Base-by-base conservation (phyloP, 495 filamentous ascomycete genomes). In the Hypoxylon fuscum region DNA sequence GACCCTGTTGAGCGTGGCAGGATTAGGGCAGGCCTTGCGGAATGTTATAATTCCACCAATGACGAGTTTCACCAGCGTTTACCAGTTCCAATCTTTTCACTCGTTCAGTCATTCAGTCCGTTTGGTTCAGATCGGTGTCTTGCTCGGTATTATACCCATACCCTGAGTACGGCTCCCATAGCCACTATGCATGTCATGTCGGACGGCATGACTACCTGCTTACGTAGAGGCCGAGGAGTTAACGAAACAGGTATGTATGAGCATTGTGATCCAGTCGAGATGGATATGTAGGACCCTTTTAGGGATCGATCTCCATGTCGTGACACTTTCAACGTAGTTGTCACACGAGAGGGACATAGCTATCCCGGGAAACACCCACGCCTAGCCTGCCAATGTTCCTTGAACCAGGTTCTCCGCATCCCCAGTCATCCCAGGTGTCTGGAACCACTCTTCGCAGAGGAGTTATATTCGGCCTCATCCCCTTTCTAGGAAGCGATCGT, bases 341-440 rank as follows among this genome's bases (percentile, higher is more conserved):
- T 21, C 40, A 22, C 14, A 38, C n/a, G 34, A 43, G 25, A 21
- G 32, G 4, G 8, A 43, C 55, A 18, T 35, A 49, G 25, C 17
- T 29, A 41, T 51, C 55, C 50, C 45, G 35, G 50, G 38, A 55
- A 55, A 32, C 10, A 7, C 20, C 44, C 27, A 51, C 17, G 46
- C 49, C 56, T 10, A 55, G 62, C 50, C 37, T 20, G 21, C 34
- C 51, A 47, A 55, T 45, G 56, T 52, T 48, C 40, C 62, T 17
- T 46, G 14, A 43, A 43, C 63, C 44, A 43, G 63, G 52, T 51
- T 61, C 63, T 66, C 63, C 63, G 63, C 63, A 66, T 48, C 52
- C 29, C 31, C 51, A 61, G 34, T 54, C 45, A 20, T 57, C 41
- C 63, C 63, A 44, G 52, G 46, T 58, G 11, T 61, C 42, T 61